Evolutionary conservation across 2,329 filamentous ascomycete genomes (phyloP), one percentile per base, ranked within the genome.

Genomic region (Hymenoscyphus repandus): DNA sequence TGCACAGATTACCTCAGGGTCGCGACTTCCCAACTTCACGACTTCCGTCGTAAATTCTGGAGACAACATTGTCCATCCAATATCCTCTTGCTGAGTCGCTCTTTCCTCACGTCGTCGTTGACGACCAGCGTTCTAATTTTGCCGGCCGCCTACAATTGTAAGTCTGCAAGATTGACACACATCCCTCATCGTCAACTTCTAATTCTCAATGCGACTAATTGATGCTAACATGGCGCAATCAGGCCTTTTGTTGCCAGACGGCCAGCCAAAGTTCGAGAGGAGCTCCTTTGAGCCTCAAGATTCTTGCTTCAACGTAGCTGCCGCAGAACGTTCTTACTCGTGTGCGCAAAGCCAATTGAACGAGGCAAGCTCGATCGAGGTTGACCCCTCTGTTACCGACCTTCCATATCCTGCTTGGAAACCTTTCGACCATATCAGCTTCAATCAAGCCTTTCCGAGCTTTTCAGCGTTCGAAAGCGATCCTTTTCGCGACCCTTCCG

Each of bases 11-110:
- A 10, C 44, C 33, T 40, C 40, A 20, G 22, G 3, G 20, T 47
- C 45, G 45, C 34, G 45, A 47, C 45, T 47, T 18, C 45, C 45
- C 32, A 34, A 2, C 37, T 39, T 38, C 11, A 43, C 45, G 38
- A 39, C 45, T 40, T 47, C 45, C 32, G 13, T 37, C 18, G 31
- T 32, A 7, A 27, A 4, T 7, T 27, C 22, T 27, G 4, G 22
- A 4, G 22, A 27, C 22, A 27, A 4, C 33, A 4, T 30, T 18
- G 18, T 15, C 15, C 44, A 27, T 11, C 5, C 44, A 22, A 20
- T 17, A 10, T 22, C 30, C 30, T 22, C 22, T 47, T 40, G 45
- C 36, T 32, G 9, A 22, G 36, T 20, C 34, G 45, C 45, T 47
- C 45, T 18, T 47, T 47, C 34, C 45, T 30, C 31, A 7, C 6